Evolutionary conservation across 1,284 basidiomycete genomes (phyloP), one percentile per base, ranked within the genome.

Genomic region (Thelephora terrestris): DNA sequence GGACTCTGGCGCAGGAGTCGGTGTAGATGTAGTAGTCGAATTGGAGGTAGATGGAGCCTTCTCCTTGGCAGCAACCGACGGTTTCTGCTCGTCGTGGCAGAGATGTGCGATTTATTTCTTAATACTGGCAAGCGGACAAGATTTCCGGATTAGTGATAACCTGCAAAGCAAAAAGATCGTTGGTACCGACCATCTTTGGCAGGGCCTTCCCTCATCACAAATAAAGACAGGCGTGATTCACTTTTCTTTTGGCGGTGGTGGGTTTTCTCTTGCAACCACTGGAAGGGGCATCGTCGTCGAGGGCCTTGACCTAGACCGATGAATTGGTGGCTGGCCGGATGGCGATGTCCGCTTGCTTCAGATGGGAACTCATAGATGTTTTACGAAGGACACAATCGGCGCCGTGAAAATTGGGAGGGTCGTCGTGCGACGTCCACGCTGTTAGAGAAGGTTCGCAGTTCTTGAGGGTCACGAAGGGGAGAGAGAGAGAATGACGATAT

Each of bases 171-270:
- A 25, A 43, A 42, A 45, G 47, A 50, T 50, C 37, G 21, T 40
- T 20, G 44, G 45, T 34, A 18, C 38, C 37, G 14, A 92, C 91
- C 91, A 93, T 57, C 91, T 79, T 58, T 91, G 85, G 64, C 91
- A 93, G 4, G 91, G 91, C 43, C 91, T 71, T 18, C 84, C 84
- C 56, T 91, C 89, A 61, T 93, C 89, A 68, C 91, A 93, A 96
- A 67, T 95, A 97, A 45, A 97, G 74, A 64, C 93, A 96, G 1
- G 92, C 92, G 67, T 89, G 85, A 66, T 91, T 91, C 50, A 89
- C 85, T 63, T 90, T 91, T 49, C 86, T 70, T 66, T 86, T 87
- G 44, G 69, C 64, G 37, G 58, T 58, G 43, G 64, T 62, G 32
- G 61, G 60, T 66, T 81, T 71, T 60, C 70, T 81, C 65, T 75